Evolutionary conservation across 208 protist species (phyloP), one percentile per base, ranked within the genome.

Genomic region (Leishmania aethiopica): DNA sequence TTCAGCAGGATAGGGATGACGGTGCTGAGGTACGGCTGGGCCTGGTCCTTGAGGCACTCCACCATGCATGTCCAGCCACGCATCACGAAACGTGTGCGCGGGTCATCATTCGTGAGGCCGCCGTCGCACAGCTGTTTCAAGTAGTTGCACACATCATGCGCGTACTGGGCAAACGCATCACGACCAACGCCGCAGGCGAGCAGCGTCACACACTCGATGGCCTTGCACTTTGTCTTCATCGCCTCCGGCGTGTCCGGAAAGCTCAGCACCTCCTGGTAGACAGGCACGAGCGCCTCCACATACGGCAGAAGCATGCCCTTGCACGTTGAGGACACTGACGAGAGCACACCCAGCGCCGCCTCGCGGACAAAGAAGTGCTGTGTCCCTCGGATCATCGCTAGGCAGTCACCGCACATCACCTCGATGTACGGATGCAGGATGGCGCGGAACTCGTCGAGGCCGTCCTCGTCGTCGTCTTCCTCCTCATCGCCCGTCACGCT

Each of bases 41-140:
- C 88, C 66, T 93, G 90, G 45, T 89, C 89, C 74, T 89, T 86
- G 35, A 98, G 89, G 78, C 93, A 97, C 80, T 98, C 93, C 71
- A 94, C 90, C 95, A 98, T 98, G 85, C 93, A 97, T 1, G 92
- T 95, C 93, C 93, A 98, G 7, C 93, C 95, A 59, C 95, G 95
- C 80, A 97, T 87, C 66, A 97, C 88, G 73, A 92, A 96, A 32
- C 91, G 92, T 28, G 90, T 86, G 49, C 92, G 88, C 62, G 86
- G 89, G 77, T 97, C 95, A 73, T 96, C 91, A 42, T 91, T 93
- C 22, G 86, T 81, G 28, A 93, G 77, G 17, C 88, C 90, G 42
- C 73, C 72, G 40, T 85, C 75, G 73, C 84, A 91, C 40, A 87
- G 86, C 69, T 73, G 80, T 35, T 77, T 83, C 53, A 98, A 86